phyloP scores from a whole-genome alignment of 768 basidiomycete species.

The Boletus patriciae region DNA sequence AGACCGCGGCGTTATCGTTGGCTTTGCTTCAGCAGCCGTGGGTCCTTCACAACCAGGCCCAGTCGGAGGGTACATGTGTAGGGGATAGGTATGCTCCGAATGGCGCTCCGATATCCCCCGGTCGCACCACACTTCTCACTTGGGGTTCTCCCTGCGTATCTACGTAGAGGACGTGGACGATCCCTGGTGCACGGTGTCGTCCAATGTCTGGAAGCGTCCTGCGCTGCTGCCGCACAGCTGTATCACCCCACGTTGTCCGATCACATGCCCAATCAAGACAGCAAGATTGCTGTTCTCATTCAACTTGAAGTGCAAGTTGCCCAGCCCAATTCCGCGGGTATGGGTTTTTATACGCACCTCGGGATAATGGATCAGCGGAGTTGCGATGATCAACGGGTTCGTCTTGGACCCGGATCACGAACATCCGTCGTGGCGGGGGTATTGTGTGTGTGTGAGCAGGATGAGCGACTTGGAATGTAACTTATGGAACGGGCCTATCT shows the following conservation, averaged over 20 bases:
- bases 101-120: slow-evolving; percentile 10
- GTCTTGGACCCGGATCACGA: slow-evolving; percentile 19
- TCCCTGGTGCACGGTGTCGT: slow-evolving; percentile 30
- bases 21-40: slow-evolving; percentile 31
- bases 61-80: not conserved
- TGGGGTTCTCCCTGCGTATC: slow-evolving; percentile 29
- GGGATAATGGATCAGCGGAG: slow-evolving; percentile 29
- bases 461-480: not conserved
- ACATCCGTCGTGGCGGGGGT: slow-evolving; percentile 29
- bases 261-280: not conserved
- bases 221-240: not conserved
- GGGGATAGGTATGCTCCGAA: not conserved
- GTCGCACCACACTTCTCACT: slow-evolving; percentile 29
- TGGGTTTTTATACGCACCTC: slow-evolving; percentile 28
- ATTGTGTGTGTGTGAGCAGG: slow-evolving; percentile 19
- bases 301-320: slow-evolving; percentile 33
- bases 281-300: slow-evolving; percentile 22
- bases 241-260: not conserved
- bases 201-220: slow-evolving; percentile 22
- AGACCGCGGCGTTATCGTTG: slow-evolving; percentile 21
- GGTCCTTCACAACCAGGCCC: slow-evolving; percentile 3
- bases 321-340: slow-evolving; percentile 24
- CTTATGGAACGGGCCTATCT: not conserved
- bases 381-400: slow-evolving; percentile 6
- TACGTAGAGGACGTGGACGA: slow-evolving; percentile 30